Conservation (phyloP, 768 basidiomycete genomes). For the Boletellus sp. region DNA sequence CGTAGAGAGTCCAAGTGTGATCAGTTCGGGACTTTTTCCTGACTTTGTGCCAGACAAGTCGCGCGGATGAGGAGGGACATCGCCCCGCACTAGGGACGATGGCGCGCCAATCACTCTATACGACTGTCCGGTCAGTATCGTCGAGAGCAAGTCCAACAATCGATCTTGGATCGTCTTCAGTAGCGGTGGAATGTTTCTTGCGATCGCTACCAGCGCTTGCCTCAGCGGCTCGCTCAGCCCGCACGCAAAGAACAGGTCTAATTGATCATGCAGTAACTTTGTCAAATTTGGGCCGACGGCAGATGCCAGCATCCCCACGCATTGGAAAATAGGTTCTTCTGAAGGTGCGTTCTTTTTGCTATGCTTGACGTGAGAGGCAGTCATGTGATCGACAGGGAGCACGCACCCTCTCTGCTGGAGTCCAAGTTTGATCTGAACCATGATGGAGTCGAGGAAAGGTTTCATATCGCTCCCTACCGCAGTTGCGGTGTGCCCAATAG, state of each 20-base stretch:
- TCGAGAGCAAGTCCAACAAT: slow-evolving; percentile 78
- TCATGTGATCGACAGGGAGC: not conserved
- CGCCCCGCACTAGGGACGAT: slow-evolving; percentile 50
- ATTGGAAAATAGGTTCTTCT: slow-evolving; percentile 96
- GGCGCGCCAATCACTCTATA: slow-evolving; percentile 91
- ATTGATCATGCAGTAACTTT: slow-evolving; percentile 91
- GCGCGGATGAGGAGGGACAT: slow-evolving; percentile 44
- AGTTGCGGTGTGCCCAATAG: slow-evolving; percentile 91
- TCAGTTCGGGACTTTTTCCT: slow-evolving; percentile 63
- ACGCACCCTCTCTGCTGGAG: slow-evolving; percentile 80
- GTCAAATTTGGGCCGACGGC: slow-evolving; percentile 96
- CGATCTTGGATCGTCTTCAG: slow-evolving; percentile 94
- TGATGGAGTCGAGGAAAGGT: slow-evolving; percentile 88
- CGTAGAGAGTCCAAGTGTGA: slow-evolving; percentile 81
- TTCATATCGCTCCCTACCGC: slow-evolving; percentile 95
- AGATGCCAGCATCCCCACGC: slow-evolving; percentile 91
- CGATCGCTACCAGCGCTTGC: slow-evolving; percentile 80
- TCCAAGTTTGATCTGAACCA: slow-evolving; percentile 85
- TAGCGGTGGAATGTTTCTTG: slow-evolving; percentile 83
- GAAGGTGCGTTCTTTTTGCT: slow-evolving; percentile 88
- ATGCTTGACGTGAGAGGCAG: slow-evolving; percentile 2
- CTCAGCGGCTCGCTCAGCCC: slow-evolving; percentile 88
- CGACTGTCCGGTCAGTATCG: slow-evolving; percentile 74
- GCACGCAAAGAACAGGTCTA: slow-evolving; percentile 94
- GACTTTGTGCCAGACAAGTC: slow-evolving; percentile 51